Evolutionary conservation across 2,329 filamentous ascomycete genomes (phyloP), one percentile per base, ranked within the genome.

Genomic region (Nothomitra cinnamomea): DNA sequence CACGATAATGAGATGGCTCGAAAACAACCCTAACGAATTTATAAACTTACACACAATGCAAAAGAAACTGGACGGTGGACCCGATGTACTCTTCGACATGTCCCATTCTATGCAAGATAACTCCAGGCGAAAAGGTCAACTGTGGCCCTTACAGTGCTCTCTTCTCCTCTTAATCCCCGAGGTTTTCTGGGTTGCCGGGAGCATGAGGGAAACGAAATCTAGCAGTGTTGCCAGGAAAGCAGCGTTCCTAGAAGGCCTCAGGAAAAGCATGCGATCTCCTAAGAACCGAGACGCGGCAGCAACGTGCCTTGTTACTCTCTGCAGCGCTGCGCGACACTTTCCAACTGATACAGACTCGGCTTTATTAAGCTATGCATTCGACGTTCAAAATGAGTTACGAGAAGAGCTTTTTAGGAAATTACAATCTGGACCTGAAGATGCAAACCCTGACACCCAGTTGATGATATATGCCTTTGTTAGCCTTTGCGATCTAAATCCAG

Each of bases 51-150:
- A 85, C 63, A 72, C 72, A 15, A 70, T 72, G 55, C 77, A 77
- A 57, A 77, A 72, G 60, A 74, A 78, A 60, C 70, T 83, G n/a
- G 80, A 83, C 58, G 78, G 75, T 49, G 77, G 77, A 8, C 75
- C 78, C 3, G 81, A 85, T 61, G 82, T 78, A 0, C 69, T 85
- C 22, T 83, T 84, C 61, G 81, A 85, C 60, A 83, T 84, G 77
- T 74, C 78, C 3, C 74, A 79, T 58, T 77, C 77, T 2, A 72
- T 80, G 25, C 71, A 73, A 36, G 80, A 83, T 61, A 77, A 73
- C 53, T 72, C 70, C 38, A 73, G 73, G 57, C 72, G 75, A 49
- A 78, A 73, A 58, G 70, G 71, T 2, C 66, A 77, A 32, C 67
- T 83, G 19, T 80, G 75, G 59, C 79, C 80, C 15, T 69, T 85